Conservation (phyloP, 1,139 yeast species). For the Petasospora rhodanensis region DNA sequence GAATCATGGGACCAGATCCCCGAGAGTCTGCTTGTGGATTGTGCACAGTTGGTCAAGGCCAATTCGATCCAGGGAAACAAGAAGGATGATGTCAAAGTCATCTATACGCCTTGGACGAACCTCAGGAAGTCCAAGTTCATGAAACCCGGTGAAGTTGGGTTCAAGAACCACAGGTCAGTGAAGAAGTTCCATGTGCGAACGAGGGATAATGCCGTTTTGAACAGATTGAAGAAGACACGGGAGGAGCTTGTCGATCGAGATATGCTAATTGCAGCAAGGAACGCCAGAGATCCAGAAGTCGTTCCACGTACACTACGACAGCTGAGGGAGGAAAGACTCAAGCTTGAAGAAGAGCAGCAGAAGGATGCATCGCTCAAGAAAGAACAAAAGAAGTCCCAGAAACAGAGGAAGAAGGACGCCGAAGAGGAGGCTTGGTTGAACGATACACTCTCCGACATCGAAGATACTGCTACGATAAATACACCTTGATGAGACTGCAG, state of each 20-base stretch:
- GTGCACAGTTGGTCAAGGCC: slow-evolving; percentile 77
- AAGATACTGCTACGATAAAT: too few relatives aligned
- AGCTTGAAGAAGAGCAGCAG: slow-evolving; percentile 29
- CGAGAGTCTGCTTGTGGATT: slow-evolving; percentile 34
- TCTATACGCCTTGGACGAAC: slow-evolving; percentile 76
- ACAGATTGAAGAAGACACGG: slow-evolving; percentile 64
- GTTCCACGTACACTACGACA: slow-evolving; percentile 21
- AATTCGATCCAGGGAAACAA: slow-evolving; percentile 80
- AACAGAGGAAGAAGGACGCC: background rate
- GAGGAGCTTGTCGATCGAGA: slow-evolving; percentile 49
- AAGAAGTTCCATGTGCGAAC: slow-evolving; percentile 51
- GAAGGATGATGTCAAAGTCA: slow-evolving; percentile 60
- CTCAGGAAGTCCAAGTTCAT: slow-evolving; percentile 65
- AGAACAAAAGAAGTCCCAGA: too few relatives aligned
- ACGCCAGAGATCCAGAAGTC: slow-evolving; percentile 29
- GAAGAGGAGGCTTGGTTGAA: too few relatives aligned
- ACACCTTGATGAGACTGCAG: too few relatives aligned
- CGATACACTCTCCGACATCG: too few relatives aligned
- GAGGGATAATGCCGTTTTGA: slow-evolving; percentile 60
- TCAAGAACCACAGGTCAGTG: slow-evolving; percentile 52
- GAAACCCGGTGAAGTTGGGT: slow-evolving; percentile 84
- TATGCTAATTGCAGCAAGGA: slow-evolving; percentile 37
- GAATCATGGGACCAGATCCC: slow-evolving; percentile 50
- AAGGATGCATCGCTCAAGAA: slow-evolving; percentile 15
- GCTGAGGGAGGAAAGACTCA: slow-evolving; percentile 31